Percentiles rank a stretch among this genome's conserved stretches.
Conservation (phyloP, 202 grass and related monocot genomes). For the Schoenoplectus triqueter region DNA sequence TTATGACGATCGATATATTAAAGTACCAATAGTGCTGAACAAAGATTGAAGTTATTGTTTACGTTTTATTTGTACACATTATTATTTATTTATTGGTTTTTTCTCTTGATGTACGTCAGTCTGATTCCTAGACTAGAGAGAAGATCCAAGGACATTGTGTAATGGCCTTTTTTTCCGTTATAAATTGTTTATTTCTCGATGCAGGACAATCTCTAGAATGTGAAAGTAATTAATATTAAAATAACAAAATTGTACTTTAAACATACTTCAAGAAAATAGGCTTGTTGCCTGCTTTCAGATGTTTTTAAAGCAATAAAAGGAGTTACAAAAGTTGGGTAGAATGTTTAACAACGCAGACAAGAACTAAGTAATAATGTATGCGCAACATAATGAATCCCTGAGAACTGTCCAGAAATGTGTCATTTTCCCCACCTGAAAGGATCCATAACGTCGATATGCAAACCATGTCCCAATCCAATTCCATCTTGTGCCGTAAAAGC, state of each 20-base stretch:
- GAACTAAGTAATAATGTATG: neutral
- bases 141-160: neutral
- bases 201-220: neutral
- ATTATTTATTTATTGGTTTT: neutral
- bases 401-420: neutral
- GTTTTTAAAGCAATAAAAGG: neutral
- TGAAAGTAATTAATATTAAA: neutral
- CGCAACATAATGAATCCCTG: neutral
- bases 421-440: neutral
- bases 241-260: neutral
- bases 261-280: neutral
- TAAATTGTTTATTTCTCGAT: neutral
- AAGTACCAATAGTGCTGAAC: conserved; percentile 84
- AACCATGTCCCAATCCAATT: neutral
- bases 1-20: conserved; percentile 69
- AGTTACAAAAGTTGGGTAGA: neutral
- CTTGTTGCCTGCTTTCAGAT: conserved; percentile 7
- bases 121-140: conserved; percentile 41
- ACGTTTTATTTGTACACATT: neutral
- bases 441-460: neutral
- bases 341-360: neutral
- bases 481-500: neutral
- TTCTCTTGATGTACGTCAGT: neutral
- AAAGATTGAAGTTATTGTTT: conserved; percentile 54
- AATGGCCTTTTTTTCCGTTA: neutral